Conservation (phyloP, 805 yeast species). For the Alloascoidea hylecoeti region DNA sequence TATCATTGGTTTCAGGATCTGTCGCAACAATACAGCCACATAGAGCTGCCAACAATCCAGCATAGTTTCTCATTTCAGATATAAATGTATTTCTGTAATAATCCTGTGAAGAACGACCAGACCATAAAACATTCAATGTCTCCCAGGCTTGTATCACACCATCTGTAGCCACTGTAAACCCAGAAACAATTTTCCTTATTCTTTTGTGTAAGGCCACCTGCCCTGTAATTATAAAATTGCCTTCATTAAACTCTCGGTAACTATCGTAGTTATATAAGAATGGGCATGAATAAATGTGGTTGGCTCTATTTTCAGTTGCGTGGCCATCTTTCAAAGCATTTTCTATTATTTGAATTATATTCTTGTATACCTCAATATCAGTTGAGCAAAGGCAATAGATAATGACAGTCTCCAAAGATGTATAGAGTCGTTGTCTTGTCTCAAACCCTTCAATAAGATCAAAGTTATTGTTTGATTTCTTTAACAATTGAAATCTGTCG, state of each 20-base stretch:
- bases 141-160: conserved; percentile 28
- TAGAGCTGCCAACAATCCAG: conserved; percentile 60
- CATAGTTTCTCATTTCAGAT: conserved; percentile 42
- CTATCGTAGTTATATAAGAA: conserved; percentile 21
- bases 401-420: conserved; percentile 34
- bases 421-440: conserved; percentile 14
- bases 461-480: conserved; percentile 11
- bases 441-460: conserved; percentile 17
- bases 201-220: conserved; percentile 62
- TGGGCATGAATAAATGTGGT: conserved; percentile 9
- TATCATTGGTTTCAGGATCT: conserved; percentile 15
- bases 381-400: conserved; percentile 37
- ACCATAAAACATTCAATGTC: conserved; percentile 32
- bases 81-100: conserved; percentile 11
- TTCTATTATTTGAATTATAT: conserved; percentile 27
- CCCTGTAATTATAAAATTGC: conserved; percentile 48
- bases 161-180: conserved; percentile 14
- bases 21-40: conserved; percentile 43
- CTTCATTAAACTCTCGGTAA: conserved; percentile 31
- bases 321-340: conserved; percentile 14
- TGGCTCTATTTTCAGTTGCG: conserved; percentile 10
- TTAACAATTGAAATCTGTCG: conserved; percentile 12
- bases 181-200: conserved; percentile 26
- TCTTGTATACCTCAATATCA: conserved; percentile 31
- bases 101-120: conserved; percentile 15